Evolutionary conservation across 2,329 filamentous ascomycete species (phyloP), one percentile per base, ranked within the genome.

Genomic region (Colletotrichum sp.): DNA sequence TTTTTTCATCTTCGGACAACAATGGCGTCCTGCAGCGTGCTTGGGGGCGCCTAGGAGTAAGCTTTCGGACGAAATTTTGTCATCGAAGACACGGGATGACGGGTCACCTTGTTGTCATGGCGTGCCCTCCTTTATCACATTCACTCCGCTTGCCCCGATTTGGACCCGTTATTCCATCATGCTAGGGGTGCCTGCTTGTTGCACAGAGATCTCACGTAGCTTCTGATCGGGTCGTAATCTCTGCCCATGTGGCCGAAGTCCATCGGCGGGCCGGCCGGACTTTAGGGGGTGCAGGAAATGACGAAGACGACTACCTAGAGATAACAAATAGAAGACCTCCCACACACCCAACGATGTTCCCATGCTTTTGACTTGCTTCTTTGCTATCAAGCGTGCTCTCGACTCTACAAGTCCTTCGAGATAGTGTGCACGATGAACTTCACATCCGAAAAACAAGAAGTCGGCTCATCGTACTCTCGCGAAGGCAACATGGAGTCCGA

Each of bases 401-500:
- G n/a, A 62, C 59, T 62, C 15, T 33, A 27, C 18, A 34, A 21
- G 43, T 12, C 33, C 59, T 43, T 29, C 59, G 34, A 24, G 59
- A 62, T 62, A 62, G 29, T 34, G 21, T 33, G 34, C 51, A 47
- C 21, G 27, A 57, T 71, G 55, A 58, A 58, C 54, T 70, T 66
- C 34, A 66, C 55, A 29, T 54, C 43, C 5, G 62, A 73, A 3
- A 73, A 31, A 15, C 64, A 29, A 62, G 68, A 66, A 29, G 31
- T 33, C 38, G 36, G 36, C 27, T 43, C 68, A 13, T 66, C 55
- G 55, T 62, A 62, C 15, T 34, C 38, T 6, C 38, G 62, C 36
- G 68, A 33, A 36, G 68, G 51, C 70, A 69, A 55, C 70, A 75
- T 75, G 73, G 70, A 75, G 47, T 75, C 73, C 36, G 73, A 75